phyloP scores from a whole-genome alignment of 768 basidiomycete genomes.

The Pulveroboletus sp. region DNA sequence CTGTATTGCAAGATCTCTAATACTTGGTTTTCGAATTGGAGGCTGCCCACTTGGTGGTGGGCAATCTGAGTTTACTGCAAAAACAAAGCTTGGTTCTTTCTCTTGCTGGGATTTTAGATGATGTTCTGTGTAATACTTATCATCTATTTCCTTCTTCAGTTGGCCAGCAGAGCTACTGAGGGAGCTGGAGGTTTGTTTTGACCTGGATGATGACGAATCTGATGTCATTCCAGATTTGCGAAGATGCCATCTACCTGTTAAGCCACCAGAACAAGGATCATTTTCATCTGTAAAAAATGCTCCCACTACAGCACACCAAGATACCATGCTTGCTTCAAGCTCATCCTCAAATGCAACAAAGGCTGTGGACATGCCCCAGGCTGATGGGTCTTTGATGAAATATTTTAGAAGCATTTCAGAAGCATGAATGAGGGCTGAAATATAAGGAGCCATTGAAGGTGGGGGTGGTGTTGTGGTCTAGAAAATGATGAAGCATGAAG shows the following conservation, averaged over 20 bases:
- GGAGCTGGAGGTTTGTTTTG: constrained; percentile 5
- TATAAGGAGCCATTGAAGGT: constrained; percentile 47
- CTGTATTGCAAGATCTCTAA: constrained; percentile 60
- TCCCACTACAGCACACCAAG: constrained; percentile 40
- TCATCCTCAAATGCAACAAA: constrained; percentile 51
- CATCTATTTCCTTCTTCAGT: constrained; percentile 3
- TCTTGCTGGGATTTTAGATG: constrained; percentile 1
- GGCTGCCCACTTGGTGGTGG: neutral
- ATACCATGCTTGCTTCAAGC: constrained; percentile 53
- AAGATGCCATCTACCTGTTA: constrained; percentile 21
- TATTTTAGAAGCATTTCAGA: constrained; percentile 48
- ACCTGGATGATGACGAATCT: constrained; percentile 3
- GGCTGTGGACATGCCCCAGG: constrained; percentile 58
- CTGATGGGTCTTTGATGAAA: constrained; percentile 61
- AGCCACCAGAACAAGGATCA: constrained; percentile 8
- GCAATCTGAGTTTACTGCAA: neutral
- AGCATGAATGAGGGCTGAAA: constrained; percentile 46
- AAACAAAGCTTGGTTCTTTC: neutral
- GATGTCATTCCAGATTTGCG: constrained; percentile 16
- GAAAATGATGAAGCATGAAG: constrained; percentile 7
- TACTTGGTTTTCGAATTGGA: constrained; percentile 25
- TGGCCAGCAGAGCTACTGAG: constrained; percentile 1
- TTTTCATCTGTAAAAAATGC: constrained; percentile 36
- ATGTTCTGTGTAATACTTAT: neutral
- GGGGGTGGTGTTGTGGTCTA: constrained; percentile 44